Conservation (phyloP, 768 basidiomycete species). For the Heimioporus sp. region DNA sequence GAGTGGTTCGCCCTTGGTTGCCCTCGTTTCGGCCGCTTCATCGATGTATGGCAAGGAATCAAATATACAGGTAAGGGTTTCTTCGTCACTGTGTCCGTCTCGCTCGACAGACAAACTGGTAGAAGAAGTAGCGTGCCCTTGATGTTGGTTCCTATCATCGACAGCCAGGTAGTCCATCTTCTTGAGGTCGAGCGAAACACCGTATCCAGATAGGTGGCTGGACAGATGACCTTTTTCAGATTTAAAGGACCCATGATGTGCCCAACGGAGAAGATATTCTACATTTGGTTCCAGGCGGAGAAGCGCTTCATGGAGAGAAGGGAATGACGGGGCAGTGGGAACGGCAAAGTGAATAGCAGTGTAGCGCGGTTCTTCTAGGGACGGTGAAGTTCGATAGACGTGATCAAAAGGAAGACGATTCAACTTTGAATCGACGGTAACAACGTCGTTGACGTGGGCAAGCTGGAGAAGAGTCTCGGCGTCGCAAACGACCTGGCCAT, state of each 20-base stretch:
- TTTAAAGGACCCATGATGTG: conserved; percentile 9
- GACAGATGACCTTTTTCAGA: conserved; percentile 37
- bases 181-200: conserved; percentile 90
- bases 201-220: conserved; percentile 79
- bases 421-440: conserved; percentile 21
- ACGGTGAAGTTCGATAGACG: conserved; percentile 50
- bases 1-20: conserved; percentile 43
- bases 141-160: conserved; percentile 65
- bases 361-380: conserved; percentile 46
- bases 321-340: conserved; percentile 63
- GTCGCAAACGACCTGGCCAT: conserved; percentile 71
- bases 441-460: conserved; percentile 47
- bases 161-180: conserved; percentile 95
- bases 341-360: conserved; percentile 81
- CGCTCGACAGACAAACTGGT: not conserved
- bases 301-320: conserved; percentile 65
- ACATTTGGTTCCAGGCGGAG: conserved; percentile 48
- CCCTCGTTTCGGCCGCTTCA: conserved; percentile 28
- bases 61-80: conserved; percentile 26
- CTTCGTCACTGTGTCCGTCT: conserved; percentile 17
- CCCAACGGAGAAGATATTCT: conserved; percentile 69
- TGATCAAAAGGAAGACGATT: conserved; percentile 76
- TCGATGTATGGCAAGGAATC: conserved; percentile 31
- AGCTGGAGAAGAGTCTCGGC: conserved; percentile 55
- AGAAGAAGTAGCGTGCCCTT: not conserved